A percentile compares a stretch with the other conserved stretches of the same genome.
These are phyloP conservation scores for Boletus reticuloceps DNA, from an alignment of 768 basidiomycete species.

Conservation along the genomic window DNA sequence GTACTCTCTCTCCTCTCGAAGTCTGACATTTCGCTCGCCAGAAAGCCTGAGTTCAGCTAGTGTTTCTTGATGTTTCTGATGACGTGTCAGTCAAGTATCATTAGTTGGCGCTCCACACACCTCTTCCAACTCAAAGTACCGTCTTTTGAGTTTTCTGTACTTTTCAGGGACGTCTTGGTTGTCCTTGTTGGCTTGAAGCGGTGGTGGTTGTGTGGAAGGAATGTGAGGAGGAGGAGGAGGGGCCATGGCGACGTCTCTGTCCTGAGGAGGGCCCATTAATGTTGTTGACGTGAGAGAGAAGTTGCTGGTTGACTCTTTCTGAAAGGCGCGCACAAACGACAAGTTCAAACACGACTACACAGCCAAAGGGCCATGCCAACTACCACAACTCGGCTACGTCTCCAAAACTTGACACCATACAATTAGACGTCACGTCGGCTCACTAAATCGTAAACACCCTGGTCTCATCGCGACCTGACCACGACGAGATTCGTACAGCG, in stretches of 20 bases:
- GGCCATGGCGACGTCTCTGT: slow-evolving; percentile 52
- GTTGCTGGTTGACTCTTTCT: background rate
- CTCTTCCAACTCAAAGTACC: slow-evolving; percentile 68
- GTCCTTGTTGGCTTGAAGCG: slow-evolving; percentile 35
- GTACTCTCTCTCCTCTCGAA: slow-evolving; percentile 63
- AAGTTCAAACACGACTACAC: slow-evolving; percentile 36
- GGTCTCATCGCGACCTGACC: too few relatives aligned
- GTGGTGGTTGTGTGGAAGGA: slow-evolving; percentile 25
- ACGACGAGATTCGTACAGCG: too few relatives aligned
- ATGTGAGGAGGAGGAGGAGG: slow-evolving; percentile 41
- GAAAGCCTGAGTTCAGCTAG: slow-evolving; percentile 55
- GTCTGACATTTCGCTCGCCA: slow-evolving; percentile 60
- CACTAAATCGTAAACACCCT: too few relatives aligned
- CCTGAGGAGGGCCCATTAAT: slow-evolving; percentile 39
- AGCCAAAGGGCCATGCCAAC: slow-evolving; percentile 8
- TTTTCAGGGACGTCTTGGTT: slow-evolving; percentile 55
- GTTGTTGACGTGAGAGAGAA: slow-evolving; percentile 30
- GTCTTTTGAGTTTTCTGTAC: slow-evolving; percentile 62
- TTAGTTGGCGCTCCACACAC: slow-evolving; percentile 37
- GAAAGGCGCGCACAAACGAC: slow-evolving; percentile 25
- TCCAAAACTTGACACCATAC: too few relatives aligned
- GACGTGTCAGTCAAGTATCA: background rate
- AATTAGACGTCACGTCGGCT: too few relatives aligned
- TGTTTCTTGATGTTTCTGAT: slow-evolving; percentile 59
- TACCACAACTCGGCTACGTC: slow-evolving; percentile 10